Percentiles rank a stretch among this genome's conserved stretches.
Evolutionary conservation across 2,329 filamentous ascomycete species (phyloP).

Genomic region (Annulohypoxylon truncatum): DNA sequence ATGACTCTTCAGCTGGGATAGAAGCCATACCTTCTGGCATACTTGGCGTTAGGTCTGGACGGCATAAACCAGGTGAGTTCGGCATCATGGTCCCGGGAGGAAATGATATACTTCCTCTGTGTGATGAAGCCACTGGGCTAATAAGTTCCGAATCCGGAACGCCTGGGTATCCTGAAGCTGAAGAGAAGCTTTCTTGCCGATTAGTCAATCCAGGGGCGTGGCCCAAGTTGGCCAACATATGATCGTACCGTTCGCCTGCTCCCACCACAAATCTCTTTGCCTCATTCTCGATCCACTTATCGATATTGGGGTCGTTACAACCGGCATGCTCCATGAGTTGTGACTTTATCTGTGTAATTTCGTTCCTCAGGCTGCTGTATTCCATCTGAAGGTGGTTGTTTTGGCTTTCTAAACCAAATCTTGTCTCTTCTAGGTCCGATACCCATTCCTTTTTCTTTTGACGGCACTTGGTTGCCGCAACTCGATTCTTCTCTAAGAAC

Average conservation of each 20-base stretch:
- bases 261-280: slow-evolving; percentile 61
- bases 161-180: slow-evolving; percentile 33
- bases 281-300: slow-evolving; percentile 65
- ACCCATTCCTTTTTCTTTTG: slow-evolving; percentile 72
- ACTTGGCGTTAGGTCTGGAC: slow-evolving; percentile 15
- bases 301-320: slow-evolving; percentile 65
- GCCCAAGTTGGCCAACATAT: slow-evolving; percentile 43
- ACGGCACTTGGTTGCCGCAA: slow-evolving; percentile 79
- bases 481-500: slow-evolving; percentile 76
- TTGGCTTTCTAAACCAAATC: slow-evolving; percentile 57
- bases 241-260: slow-evolving; percentile 48
- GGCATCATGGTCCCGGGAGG: slow-evolving; percentile 21
- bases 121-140: slow-evolving; percentile 27
- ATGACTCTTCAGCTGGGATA: slow-evolving; percentile 18
- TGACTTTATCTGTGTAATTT: slow-evolving; percentile 62
- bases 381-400: slow-evolving; percentile 59
- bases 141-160: slow-evolving; percentile 24
- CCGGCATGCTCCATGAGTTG: slow-evolving; percentile 63
- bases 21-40: slow-evolving; percentile 6
- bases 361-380: slow-evolving; percentile 56
- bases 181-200: slow-evolving; percentile 37
- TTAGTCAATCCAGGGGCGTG: slow-evolving; percentile 12
- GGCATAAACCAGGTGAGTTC: slow-evolving; percentile 40
- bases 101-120: slow-evolving; percentile 32
- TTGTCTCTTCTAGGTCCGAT: slow-evolving; percentile 60